Evolutionary conservation across 352 stramenopile genomes (phyloP), one percentile per base, ranked within the genome.

Genomic region (Plasmopara halstedii): DNA sequence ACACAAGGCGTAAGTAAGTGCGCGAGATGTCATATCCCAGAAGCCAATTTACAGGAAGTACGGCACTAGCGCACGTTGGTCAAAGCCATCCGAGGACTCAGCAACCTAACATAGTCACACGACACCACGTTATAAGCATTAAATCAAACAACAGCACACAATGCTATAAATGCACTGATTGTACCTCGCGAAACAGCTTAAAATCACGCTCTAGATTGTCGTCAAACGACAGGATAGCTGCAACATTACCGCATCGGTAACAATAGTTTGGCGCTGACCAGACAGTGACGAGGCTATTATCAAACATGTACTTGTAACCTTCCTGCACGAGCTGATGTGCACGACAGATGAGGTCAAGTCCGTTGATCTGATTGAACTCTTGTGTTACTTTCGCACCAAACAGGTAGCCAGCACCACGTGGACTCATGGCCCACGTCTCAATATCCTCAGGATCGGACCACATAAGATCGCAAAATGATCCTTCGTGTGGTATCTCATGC

Each of bases 381-480:
- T 82, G 65, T 25, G 82, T 90, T 27, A 94, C 84, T 56, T 94
- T 89, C 20, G 65, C 69, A 26, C 85, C 85, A 46, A 95, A 95
- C 15, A 95, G 63, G 44, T 90, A 95, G 23, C 85, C 85, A 8
- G 85, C 85, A 9, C 85, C 85, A 39, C 85, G 79, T n/a, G 84
- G 84, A 53, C 77, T 92, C 69, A 95, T 88, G 11, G 79, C 83
- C 85, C 84, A 94, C 46, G 74, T 85, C 50, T 94, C 85, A 55
- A 91, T 97, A 44, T 98, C 91, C 59, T 97, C 92, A 0, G 96
- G 96, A 62, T 99, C 96, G 15, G 91, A 97, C 96, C 96, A 99
- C 64, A 99, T 96, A 57, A 99, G 83, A 75, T 99, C 95, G 54
- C 90, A 98, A 66, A 98, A 97, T 9, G 94, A 89, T 44, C 95